phyloP scores from a whole-genome alignment of 2,329 filamentous ascomycete genomes.

The Fusarium austroafricanum region DNA sequence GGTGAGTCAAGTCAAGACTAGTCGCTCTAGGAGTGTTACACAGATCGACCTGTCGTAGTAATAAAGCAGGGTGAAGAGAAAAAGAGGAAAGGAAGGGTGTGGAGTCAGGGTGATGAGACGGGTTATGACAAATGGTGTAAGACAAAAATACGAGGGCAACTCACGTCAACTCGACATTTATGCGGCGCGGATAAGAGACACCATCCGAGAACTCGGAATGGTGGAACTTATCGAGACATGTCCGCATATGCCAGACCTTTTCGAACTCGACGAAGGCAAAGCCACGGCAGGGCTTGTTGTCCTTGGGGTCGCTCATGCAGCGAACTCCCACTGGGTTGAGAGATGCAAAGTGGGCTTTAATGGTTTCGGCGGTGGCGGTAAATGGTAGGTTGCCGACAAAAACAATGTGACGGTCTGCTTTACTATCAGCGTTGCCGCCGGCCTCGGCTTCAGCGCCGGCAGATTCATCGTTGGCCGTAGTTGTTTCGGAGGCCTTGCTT shows the following conservation, averaged over 20 bases:
- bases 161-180: conserved; percentile 92
- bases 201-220: conserved; percentile 79
- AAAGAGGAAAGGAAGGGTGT: not conserved
- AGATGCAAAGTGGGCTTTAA: conserved; percentile 81
- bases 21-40: conserved; percentile 9
- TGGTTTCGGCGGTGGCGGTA: conserved; percentile 76
- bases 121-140: conserved; percentile 1
- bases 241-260: conserved; percentile 89
- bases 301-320: conserved; percentile 74
- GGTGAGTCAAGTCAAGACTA: conserved; percentile 9
- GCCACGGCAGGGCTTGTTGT: conserved; percentile 73
- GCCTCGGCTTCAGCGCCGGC: conserved; percentile 23
- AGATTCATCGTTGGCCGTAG: conserved; percentile 21
- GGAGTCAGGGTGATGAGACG: not conserved
- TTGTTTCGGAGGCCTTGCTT: conserved; percentile 42
- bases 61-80: conserved; percentile 7
- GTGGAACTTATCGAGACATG: conserved; percentile 90
- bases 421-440: conserved; percentile 33
- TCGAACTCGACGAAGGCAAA: conserved; percentile 92
- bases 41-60: not conserved
- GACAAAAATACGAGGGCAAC: conserved; percentile 49
- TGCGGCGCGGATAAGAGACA: conserved; percentile 71
- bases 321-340: conserved; percentile 67
- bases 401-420: conserved; percentile 50
- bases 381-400: conserved; percentile 84